Conservation (phyloP, 2,329 filamentous ascomycete genomes). For the Westerdykella aurantiaca region DNA sequence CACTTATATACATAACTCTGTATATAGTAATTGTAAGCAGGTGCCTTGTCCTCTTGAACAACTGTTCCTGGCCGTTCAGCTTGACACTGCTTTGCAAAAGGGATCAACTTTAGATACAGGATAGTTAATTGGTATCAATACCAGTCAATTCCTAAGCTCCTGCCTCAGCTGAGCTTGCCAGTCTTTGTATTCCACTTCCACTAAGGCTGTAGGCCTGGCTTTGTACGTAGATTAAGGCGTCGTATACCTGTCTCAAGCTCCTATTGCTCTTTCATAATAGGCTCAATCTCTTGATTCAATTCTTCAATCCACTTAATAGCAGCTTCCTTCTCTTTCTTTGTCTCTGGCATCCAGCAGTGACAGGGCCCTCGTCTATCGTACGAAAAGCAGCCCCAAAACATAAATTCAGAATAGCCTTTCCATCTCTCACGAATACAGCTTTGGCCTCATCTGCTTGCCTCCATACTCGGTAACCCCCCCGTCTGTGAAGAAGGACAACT, state of each 20-base stretch:
- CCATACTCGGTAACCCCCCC: conserved; percentile 1
- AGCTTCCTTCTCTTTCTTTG: neutral
- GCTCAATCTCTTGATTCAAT: conserved; percentile 2
- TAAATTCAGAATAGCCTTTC: conserved; percentile 9
- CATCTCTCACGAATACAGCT: conserved; percentile 1
- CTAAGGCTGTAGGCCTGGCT: conserved; percentile 1
- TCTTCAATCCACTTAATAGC: neutral
- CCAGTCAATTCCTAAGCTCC: conserved; percentile 3
- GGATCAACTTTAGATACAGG: conserved; percentile 1
- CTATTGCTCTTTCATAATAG: neutral
- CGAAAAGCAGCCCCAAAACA: conserved; percentile 11
- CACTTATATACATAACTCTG: neutral
- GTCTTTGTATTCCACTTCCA: conserved; percentile 2
- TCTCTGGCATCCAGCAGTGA: conserved; percentile 3
- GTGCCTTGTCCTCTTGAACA: conserved; percentile 4
- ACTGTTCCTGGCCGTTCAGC: neutral
- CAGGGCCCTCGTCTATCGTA: conserved; percentile 6
- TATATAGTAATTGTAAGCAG: neutral
- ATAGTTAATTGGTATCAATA: conserved; percentile 3
- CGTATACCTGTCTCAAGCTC: conserved; percentile 1
- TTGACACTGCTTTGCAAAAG: conserved; percentile 2
- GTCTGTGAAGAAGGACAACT: conserved; percentile 1
- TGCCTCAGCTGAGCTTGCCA: conserved; percentile 1
- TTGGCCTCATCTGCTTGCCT: conserved; percentile 1
- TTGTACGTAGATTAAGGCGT: neutral